These are phyloP conservation scores for Backusella parvicylindrica DNA, from an alignment of 192 early-diverging fungal species.

Conservation along the genomic window DNA sequence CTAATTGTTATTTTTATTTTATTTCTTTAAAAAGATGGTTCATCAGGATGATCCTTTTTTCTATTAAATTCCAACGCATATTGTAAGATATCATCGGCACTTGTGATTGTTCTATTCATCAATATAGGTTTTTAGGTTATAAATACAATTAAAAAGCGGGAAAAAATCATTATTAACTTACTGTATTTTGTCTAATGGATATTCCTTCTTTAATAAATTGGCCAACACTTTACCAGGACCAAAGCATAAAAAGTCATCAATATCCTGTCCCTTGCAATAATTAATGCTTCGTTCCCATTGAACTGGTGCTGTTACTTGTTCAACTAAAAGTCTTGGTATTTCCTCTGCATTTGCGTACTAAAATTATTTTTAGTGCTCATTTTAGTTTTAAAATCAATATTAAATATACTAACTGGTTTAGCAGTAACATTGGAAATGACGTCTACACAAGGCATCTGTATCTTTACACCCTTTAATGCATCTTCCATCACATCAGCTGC, in stretches of 20 bases:
- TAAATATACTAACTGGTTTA: conserved; percentile 57
- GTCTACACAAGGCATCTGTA: conserved; percentile 72
- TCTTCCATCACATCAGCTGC: conserved; percentile 74
- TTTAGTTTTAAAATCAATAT: neutral
- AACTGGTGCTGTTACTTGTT: conserved; percentile 82
- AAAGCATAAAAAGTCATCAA: conserved; percentile 82
- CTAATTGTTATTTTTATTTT: neutral
- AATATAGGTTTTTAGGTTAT: neutral
- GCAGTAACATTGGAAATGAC: conserved; percentile 94
- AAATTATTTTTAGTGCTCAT: neutral
- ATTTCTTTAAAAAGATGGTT: conserved; percentile 5
- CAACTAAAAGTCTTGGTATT: conserved; percentile 64
- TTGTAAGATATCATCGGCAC: conserved; percentile 26
- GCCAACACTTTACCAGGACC: conserved; percentile 87
- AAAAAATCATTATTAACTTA: conserved; percentile 44
- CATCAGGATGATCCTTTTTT: conserved; percentile 2
- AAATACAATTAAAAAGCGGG: conserved; percentile 18
- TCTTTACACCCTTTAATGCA: conserved; percentile 66
- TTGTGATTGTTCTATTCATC: conserved; percentile 30
- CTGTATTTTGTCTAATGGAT: conserved; percentile 66
- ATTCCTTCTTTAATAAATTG: conserved; percentile 87
- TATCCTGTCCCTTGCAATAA: conserved; percentile 74
- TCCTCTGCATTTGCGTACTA: conserved; percentile 41
- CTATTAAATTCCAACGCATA: conserved; percentile 20
- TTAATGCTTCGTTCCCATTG: conserved; percentile 87